A percentile compares a stretch with the other conserved stretches of the same genome.
phyloP scores from a whole-genome alignment of 164 flowering plant genomes.

The Dillenia suffruticosa region DNA sequence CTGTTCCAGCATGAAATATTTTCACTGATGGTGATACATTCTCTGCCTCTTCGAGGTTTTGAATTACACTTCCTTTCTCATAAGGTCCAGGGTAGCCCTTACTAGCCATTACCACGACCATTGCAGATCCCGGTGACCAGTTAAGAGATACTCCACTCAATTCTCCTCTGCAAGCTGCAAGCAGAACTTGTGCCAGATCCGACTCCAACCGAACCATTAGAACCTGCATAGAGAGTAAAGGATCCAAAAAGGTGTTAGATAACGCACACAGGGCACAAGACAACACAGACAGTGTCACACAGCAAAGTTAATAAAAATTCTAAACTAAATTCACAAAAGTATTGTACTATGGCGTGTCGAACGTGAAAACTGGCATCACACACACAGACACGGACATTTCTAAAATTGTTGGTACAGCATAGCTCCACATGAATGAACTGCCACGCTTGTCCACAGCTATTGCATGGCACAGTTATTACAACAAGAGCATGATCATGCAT shows the following conservation, averaged over 20 bases:
- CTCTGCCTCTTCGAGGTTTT: conserved; percentile 73
- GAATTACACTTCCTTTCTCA: conserved; percentile 63
- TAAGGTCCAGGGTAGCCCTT: conserved; percentile 86
- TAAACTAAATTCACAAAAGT: too few species aligned
- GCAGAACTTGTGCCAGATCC: conserved; percentile 80
- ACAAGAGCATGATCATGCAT: too few species aligned
- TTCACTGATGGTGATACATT: conserved; percentile 54
- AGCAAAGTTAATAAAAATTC: too few species aligned
- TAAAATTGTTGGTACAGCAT: too few species aligned
- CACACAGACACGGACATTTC: too few species aligned
- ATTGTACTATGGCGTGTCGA: too few species aligned
- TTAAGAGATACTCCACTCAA: conserved; percentile 48
- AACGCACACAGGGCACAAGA: too few species aligned
- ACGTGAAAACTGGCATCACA: too few species aligned
- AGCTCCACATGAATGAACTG: too few species aligned
- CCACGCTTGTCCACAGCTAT: too few species aligned
- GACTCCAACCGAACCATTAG: conserved; percentile 92
- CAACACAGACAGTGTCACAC: too few species aligned
- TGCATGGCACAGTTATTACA: too few species aligned
- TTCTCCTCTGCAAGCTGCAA: conserved; percentile 84
- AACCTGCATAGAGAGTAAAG: conserved; percentile 38
- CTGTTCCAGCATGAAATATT: conserved; percentile 89
- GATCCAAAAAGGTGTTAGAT: background rate
- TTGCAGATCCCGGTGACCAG: conserved; percentile 93
- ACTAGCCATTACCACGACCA: conserved; percentile 98